Evolutionary conservation across 2,329 filamentous ascomycete genomes (phyloP).

Genomic region (Zymoseptoria crescenta): DNA sequence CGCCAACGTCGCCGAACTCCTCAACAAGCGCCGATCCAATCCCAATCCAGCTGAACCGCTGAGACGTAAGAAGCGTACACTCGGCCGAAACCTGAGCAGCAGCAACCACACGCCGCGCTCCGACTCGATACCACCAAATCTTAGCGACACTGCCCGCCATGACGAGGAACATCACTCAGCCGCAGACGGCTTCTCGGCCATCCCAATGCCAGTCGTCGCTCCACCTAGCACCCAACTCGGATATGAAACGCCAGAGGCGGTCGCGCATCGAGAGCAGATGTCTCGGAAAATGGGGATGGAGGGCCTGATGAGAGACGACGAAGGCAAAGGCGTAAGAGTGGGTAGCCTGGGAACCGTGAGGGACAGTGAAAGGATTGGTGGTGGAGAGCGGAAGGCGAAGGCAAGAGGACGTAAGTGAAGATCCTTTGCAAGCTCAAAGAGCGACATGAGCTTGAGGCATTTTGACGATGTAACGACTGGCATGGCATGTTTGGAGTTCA

Average conservation of each 20-base stretch:
- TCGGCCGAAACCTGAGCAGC: conserved; percentile 25
- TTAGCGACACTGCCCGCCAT: conserved; percentile 4
- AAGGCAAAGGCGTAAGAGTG: conserved; percentile 14
- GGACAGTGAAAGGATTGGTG: conserved; percentile 17
- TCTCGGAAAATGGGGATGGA: conserved; percentile 27
- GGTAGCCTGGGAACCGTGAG: conserved; percentile 26
- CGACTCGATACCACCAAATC: conserved; percentile 9
- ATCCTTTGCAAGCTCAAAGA: neutral
- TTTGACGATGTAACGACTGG: neutral
- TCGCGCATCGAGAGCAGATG: conserved; percentile 24
- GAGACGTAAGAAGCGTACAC: conserved; percentile 24
- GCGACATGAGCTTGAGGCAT: neutral
- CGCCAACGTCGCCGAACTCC: conserved; percentile 18
- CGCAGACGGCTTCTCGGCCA: conserved; percentile 15
- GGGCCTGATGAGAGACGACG: conserved; percentile 18
- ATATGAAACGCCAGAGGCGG: conserved; percentile 28
- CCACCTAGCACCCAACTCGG: conserved; percentile 30
- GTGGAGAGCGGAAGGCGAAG: conserved; percentile 2
- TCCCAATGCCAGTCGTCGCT: conserved; percentile 7
- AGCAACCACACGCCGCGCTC: conserved; percentile 12
- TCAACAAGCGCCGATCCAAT: conserved; percentile 11
- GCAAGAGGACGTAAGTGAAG: neutral
- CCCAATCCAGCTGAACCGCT: conserved; percentile 5
- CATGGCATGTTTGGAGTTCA: neutral
- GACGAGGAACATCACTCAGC: conserved; percentile 9